Percentiles rank a stretch among this genome's conserved stretches.
Conservation (phyloP, 2,329 filamentous ascomycete genomes). For the Neonectria sp. region DNA sequence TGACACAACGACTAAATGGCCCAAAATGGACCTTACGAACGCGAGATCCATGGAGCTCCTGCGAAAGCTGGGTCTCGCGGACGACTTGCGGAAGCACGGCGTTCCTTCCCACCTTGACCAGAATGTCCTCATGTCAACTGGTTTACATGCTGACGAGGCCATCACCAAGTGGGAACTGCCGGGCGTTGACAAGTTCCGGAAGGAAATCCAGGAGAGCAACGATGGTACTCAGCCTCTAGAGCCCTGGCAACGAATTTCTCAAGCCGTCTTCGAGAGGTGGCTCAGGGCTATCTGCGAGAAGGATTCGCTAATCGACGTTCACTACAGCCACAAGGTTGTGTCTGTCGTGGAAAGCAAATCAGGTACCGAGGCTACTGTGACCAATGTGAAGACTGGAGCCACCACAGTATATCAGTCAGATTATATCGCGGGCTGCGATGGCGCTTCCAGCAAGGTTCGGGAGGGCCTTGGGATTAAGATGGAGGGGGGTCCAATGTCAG, state of each 20-base stretch:
- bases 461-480: background rate
- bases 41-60: constrained; percentile 1
- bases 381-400: background rate
- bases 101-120: background rate
- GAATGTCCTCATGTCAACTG: constrained; percentile 1
- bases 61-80: background rate
- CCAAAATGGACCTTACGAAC: constrained; percentile 1
- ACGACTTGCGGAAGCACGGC: background rate
- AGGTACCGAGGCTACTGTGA: background rate
- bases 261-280: constrained; percentile 13
- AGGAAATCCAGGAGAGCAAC: background rate
- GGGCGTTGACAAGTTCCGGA: constrained; percentile 1
- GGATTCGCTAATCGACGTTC: constrained; percentile 2
- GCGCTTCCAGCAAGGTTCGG: constrained; percentile 3
- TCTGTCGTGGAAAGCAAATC: background rate
- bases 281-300: constrained; percentile 4
- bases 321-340: background rate
- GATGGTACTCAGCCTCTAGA: constrained; percentile 4
- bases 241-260: constrained; percentile 9
- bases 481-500: background rate
- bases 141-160: background rate
- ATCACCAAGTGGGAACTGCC: constrained; percentile 11
- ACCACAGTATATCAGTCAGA: background rate
- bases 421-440: constrained; percentile 8
- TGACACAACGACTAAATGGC: background rate